Base-by-base conservation (phyloP, 1,284 basidiomycete species). In the Papiliotrema nemorosa region DNA sequence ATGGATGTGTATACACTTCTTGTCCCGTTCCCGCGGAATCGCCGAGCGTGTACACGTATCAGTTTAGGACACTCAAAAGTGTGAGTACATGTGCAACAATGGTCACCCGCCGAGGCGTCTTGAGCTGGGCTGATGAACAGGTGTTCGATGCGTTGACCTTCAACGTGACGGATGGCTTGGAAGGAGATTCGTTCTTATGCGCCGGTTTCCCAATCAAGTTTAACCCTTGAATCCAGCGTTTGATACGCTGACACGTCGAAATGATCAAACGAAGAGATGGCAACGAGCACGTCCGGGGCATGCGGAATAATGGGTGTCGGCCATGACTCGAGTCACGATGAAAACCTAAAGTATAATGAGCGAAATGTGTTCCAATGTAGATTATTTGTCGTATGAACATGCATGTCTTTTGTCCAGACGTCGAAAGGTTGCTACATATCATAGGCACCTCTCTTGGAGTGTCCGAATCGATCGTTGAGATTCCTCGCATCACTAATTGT, bases 381-480 rank as follows among this genome's bases (percentile, higher is more conserved):
- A 31, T 31, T 7, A 31, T 31, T 7, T 7, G 7, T 14, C 7
- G 7, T 31, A 31, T 31, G 29, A 31, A 7, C 29, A 7, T 14
- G 14, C 14, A 14, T 14, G 14, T 31, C 7, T 31, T 7, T 31
- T 31, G 9, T 31, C 29, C 29, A 31, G 9, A 31, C 7, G 7
- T 7, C 14, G 14, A 31, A 14, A 31, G 29, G 29, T 31, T 14
- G 6, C 18, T 57, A 70, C 50, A 63, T 61, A 27, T 52, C 55
- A 52, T 72, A 78, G 14, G 73, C 70, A 1, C 76, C 76, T 4
- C 64, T 46, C 50, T 70, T 74, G 20, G 75, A 69, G 56, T 74
- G 72, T 7, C 87, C 87, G 68, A 93, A 93, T 42, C 89, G 78
- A 66, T 90, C 87, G 35, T 85, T 84, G 22, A 93, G 77, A 5